Conservation (phyloP, 768 basidiomycete species). For the Pleurotus salmoneostramineus region DNA sequence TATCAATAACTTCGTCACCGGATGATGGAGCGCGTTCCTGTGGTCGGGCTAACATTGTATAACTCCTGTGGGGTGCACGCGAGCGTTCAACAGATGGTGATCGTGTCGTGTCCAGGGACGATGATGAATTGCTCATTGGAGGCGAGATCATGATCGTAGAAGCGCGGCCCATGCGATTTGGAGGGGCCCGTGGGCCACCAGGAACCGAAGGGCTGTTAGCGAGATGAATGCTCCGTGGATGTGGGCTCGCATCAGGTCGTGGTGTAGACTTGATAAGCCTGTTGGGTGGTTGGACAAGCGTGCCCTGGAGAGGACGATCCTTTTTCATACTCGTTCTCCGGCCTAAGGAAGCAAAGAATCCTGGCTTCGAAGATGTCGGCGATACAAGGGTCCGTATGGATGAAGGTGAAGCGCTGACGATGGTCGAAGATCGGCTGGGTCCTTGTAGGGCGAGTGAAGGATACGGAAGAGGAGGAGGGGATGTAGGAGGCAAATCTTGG, state of each 20-base stretch:
- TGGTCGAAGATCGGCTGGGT: constrained; percentile 28
- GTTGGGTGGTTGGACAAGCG: constrained; percentile 24
- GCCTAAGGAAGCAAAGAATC: constrained; percentile 74
- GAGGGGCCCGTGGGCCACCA: constrained; percentile 71
- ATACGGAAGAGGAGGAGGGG: constrained; percentile 67
- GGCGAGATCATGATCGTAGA: constrained; percentile 56
- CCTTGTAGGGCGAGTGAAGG: constrained; percentile 53
- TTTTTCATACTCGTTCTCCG: constrained; percentile 59
- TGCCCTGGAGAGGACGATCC: constrained; percentile 18
- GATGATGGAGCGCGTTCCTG: background rate
- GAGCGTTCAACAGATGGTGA: constrained; percentile 17
- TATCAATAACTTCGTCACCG: constrained; percentile 24
- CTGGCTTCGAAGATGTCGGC: constrained; percentile 38
- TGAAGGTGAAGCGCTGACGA: constrained; percentile 36
- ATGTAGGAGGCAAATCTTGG: constrained; percentile 48
- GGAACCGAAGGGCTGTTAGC: constrained; percentile 51
- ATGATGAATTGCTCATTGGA: constrained; percentile 22
- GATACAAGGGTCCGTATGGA: constrained; percentile 48
- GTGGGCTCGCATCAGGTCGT: constrained; percentile 3
- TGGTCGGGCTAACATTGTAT: constrained; percentile 30
- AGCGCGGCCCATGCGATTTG: constrained; percentile 58
- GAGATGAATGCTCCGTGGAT: constrained; percentile 20
- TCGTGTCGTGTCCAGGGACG: constrained; percentile 12
- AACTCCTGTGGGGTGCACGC: constrained; percentile 28
- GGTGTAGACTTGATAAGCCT: constrained; percentile 32